Evolutionary conservation across 2,329 filamentous ascomycete species (phyloP).

Genomic region (Elsinoe arachidis): DNA sequence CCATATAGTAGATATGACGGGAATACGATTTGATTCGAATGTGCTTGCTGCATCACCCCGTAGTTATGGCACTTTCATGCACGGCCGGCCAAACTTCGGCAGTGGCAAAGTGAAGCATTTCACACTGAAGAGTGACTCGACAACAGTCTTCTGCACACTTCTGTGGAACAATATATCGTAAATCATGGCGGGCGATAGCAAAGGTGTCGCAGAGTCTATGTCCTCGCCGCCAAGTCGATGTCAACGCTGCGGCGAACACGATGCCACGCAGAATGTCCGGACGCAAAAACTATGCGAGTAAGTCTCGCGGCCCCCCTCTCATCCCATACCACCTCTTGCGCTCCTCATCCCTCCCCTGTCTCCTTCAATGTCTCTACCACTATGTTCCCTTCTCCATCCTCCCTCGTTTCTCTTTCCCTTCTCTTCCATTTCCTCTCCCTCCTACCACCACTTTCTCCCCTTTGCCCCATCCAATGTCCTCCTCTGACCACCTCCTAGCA

Average conservation of each 20-base stretch:
- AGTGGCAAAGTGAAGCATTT: constrained; percentile 1
- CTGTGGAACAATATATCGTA: background rate
- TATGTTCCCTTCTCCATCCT: too few species aligned
- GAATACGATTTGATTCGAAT: background rate
- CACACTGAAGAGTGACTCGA: background rate
- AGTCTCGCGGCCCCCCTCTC: background rate
- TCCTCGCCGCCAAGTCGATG: background rate
- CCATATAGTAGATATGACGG: background rate
- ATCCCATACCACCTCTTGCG: background rate
- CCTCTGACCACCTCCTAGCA: constrained; percentile 32
- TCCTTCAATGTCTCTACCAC: too few species aligned
- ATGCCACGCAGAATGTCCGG: constrained; percentile 1
- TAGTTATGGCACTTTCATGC: background rate
- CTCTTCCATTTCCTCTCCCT: too few species aligned
- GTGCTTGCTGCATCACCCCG: background rate
- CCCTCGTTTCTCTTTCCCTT: too few species aligned
- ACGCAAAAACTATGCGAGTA: constrained; percentile 11
- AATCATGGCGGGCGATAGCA: background rate
- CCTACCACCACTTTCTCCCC: too few species aligned
- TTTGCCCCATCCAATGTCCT: too few species aligned
- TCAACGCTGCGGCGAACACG: background rate
- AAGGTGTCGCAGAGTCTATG: background rate
- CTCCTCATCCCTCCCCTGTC: too few species aligned
- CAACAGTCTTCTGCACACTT: background rate
- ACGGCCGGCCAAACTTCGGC: background rate